Evolutionary conservation across 306 rosid genomes (phyloP), one percentile per base, ranked within the genome.

Genomic region (Vachellia pachyceras): DNA sequence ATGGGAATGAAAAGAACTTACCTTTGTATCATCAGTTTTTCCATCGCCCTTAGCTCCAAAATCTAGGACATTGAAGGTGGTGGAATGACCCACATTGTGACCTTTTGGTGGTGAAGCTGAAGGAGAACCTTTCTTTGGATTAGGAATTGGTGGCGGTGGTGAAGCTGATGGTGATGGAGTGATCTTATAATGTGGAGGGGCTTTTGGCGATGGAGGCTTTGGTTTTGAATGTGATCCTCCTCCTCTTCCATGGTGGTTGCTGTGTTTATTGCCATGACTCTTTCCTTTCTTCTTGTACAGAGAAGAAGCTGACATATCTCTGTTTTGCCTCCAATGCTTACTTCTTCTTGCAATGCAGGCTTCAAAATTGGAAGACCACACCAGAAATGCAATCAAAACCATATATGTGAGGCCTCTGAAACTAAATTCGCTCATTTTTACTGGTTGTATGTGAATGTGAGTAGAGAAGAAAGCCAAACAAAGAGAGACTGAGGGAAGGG

Each of bases 11-110:
- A 35, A 58, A n/a, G 63, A 75, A 5, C 58, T 58, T 78, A 95
- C 99, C 99, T 91, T 87, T 3, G 99, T 95, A 80, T 95, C 99
- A 76, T 93, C 99, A 20, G 90, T 73, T 41, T 64, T 80, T 47
- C 97, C 99, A 71, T 95, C 89, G 17, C 99, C 99, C 83, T 87
- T 89, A 17, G 99, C 99, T 75, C 99, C 99, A 84, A 93, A 95
- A 87, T 91, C 79, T 13, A 90, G 84, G 80, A 95, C 99, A 82
- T 89, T 91, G 25, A 83, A 78, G 72, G 82, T 72, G 72, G 87
- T 37, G 42, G 94, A 81, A 73, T 73, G 80, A 4, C 83, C 87
- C 45, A 84, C 85, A 39, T 77, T 83, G 83, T 81, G 35, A 67
- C 42, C 75, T 41, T 83, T 88, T n/a, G 94, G 87, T 13, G 94